Evolutionary conservation across 2,329 filamentous ascomycete species (phyloP), one percentile per base, ranked within the genome.

Genomic region (Diplodia seriata): DNA sequence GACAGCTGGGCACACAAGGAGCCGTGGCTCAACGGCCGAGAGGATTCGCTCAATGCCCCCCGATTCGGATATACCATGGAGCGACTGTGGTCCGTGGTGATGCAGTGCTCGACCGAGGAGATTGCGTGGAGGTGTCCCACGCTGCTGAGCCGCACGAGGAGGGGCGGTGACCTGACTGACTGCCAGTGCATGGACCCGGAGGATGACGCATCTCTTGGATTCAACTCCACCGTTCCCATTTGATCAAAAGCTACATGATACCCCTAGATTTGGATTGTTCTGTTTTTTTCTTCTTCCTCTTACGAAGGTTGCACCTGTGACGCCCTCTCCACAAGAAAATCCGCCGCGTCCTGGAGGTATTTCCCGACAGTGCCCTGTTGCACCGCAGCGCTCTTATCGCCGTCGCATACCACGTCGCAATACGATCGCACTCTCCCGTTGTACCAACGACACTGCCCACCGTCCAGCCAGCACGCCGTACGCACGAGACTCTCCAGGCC

Each of bases 61-160:
- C 65, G 65, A 14, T 74, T 77, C 55, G 74, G 74, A 31, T 76
- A 73, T 55, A 73, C 72, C 18, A 69, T 76, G 69, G 74, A 77
- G 67, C 71, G 75, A 53, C 68, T 74, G 64, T 77, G 75, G 74
- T 74, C 73, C 62, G 40, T 75, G 18, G 51, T 77, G 47, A 72
- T 76, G 57, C 75, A 77, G 59, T 77, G 75, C 66, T 71, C 70
- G 31, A 70, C 71, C 40, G 70, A 71, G 62, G 70, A 75, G 38
- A 68, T 76, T 33, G 74, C 71, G 20, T 76, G 73, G 74, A 73
- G 72, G 59, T 76, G 74, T 69, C 74, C 75, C 14, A 70, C 70
- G 11, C 67, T 74, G 63, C 49, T 75, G 47, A 76, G 74, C 66
- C 71, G 72, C 29, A 71, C 69, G 68, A 70, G 74, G 20, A 63